These are phyloP conservation scores for Gossypium davidsonii DNA, from an alignment of 441 rosid genomes.

Conservation along the genomic window DNA sequence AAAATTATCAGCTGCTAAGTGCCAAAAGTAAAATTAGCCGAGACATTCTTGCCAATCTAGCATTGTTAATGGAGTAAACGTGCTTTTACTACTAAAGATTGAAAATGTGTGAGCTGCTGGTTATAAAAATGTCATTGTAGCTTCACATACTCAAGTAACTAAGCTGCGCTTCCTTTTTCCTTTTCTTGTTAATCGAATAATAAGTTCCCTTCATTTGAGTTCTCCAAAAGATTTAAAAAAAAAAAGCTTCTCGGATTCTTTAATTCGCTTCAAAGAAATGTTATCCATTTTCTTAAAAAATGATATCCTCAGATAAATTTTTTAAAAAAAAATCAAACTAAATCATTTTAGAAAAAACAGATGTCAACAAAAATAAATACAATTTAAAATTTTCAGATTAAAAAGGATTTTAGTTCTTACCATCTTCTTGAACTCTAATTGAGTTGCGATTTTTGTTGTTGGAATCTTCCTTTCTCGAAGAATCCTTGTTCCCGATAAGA, in stretches of 20 bases:
- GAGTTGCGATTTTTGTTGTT: slow-evolving; percentile 9
- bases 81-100: too few relatives aligned
- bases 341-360: not conserved
- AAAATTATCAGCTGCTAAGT: not conserved
- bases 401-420: not conserved
- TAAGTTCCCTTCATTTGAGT: not conserved
- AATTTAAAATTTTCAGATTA: not conserved
- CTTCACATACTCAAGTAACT: not conserved
- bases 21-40: not conserved
- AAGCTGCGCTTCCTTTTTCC: not conserved
- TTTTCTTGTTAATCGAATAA: not conserved
- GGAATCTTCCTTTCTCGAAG: slow-evolving; percentile 17
- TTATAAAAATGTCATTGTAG: too few relatives aligned
- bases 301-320: not conserved
- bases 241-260: not conserved
- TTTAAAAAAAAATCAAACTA: too few relatives aligned
- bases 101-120: too few relatives aligned
- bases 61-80: too few relatives aligned
- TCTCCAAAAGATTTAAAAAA: not conserved
- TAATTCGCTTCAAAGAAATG: slow-evolving; percentile 2
- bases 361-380: not conserved
- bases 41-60: not conserved
- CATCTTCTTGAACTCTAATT: slow-evolving; percentile 3
- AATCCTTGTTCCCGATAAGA: slow-evolving; percentile 36
- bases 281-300: not conserved